These are phyloP conservation scores for Penicillium sp. DNA, from an alignment of 2,329 filamentous ascomycete species.

Conservation along the genomic window DNA sequence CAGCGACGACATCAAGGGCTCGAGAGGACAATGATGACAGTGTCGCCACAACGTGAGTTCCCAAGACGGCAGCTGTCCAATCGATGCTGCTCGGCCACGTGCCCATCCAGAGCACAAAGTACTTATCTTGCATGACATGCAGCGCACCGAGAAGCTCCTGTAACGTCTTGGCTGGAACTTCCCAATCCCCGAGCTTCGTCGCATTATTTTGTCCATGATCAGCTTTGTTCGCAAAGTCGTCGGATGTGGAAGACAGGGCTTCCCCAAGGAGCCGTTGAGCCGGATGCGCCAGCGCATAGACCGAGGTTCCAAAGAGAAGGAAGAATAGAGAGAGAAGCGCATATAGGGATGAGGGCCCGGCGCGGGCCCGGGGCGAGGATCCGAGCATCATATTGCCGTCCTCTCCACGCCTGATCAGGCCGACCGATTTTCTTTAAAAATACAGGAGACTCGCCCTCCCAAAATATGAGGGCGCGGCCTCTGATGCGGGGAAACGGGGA, in stretches of 20 bases:
- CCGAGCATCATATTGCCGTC: conserved; percentile 16
- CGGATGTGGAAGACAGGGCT: conserved; percentile 1
- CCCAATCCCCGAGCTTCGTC: conserved; percentile 8
- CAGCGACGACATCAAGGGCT: conserved; percentile 41
- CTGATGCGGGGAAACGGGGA: conserved; percentile 17
- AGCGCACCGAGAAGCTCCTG: conserved; percentile 56
- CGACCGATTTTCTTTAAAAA: conserved; percentile 16
- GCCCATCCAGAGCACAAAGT: conserved; percentile 70
- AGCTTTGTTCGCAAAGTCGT: conserved; percentile 8
- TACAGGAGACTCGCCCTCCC: background rate
- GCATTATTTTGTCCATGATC: conserved; percentile 7
- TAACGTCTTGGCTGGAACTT: conserved; percentile 27
- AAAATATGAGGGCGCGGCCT: conserved; percentile 1
- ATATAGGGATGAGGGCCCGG: conserved; percentile 12
- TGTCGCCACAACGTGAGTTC: conserved; percentile 69
- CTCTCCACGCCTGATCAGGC: conserved; percentile 2
- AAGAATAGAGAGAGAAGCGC: conserved; percentile 22
- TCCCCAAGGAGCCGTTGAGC: conserved; percentile 22
- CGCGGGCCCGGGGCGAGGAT: conserved; percentile 6
- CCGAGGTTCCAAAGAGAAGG: conserved; percentile 15
- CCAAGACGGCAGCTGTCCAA: conserved; percentile 84
- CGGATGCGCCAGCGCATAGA: conserved; percentile 30
- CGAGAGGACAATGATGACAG: conserved; percentile 62
- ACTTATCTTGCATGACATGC: conserved; percentile 67
- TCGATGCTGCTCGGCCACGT: conserved; percentile 84